Evolutionary conservation across 2,329 filamentous ascomycete species (phyloP), one percentile per base, ranked within the genome.

Genomic region (Cladorrhinum sp.): DNA sequence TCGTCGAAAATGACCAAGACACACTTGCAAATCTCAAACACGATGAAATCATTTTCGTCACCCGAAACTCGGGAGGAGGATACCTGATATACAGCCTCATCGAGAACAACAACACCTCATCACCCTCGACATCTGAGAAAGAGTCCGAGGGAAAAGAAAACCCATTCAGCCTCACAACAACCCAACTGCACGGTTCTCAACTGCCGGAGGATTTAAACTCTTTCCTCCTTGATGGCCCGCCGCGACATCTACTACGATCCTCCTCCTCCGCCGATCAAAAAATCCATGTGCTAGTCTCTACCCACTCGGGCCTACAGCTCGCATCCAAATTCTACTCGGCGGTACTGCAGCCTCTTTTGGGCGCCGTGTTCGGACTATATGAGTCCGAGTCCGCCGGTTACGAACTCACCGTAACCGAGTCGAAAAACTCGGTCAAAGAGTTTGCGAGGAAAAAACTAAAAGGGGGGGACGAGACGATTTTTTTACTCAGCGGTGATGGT

Each of bases 401-500:
- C 69, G 68, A 76, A 2, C 73, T 89, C 2, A 79, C 90, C 57
- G 73, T 82, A 54, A 96, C 92, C 1, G 74, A 82, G 23, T 88
- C 83, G 28, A 77, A 82, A 0, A 75, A 84, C 1, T 90, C 84
- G 12, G 82, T 97, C 46, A 78, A 79, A 5, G 78, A 89, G 1
- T 84, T 96, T 57, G 84, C 88, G 0, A 68, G n/a, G n/a, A n/a
- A 65, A 2, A 51, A 66, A 2, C 66, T 79, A 12, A 73, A 76
- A 69, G 55, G 67, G 71, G 55, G 67, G 71, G 42, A 69, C 73
- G 21, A 6, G 9, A 16, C 87, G 0, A 80, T 97, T 24, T 75
- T 97, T 28, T 81, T 98, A 12, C 80, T 97, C 4, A 94, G 90
- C 54, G 94, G 94, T 6, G 94, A 98, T 73, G 94, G 94, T 14